Conservation (phyloP, 352 stramenopile species). For the Phytophthora sojae region DNA sequence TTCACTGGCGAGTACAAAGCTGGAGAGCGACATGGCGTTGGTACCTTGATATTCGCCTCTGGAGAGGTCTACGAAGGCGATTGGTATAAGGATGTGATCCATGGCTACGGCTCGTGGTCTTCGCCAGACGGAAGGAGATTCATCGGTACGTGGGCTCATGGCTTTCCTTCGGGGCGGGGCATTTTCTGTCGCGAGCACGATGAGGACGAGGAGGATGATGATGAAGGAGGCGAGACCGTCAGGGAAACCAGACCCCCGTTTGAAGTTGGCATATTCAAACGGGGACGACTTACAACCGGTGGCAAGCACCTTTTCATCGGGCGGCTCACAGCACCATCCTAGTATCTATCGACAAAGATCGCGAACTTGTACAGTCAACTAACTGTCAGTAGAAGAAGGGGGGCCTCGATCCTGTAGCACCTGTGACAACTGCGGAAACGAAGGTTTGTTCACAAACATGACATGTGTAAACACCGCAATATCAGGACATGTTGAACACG, state of each 20-base stretch:
- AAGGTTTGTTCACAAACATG: neutral
- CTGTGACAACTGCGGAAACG: neutral
- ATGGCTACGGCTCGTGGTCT: conserved; percentile 75
- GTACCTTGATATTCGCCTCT: conserved; percentile 59
- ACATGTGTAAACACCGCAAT: neutral
- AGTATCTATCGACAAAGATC: neutral
- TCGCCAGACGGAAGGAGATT: conserved; percentile 52
- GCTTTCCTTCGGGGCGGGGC: conserved; percentile 59
- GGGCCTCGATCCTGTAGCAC: neutral
- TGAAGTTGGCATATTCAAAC: conserved; percentile 51
- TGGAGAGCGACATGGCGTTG: conserved; percentile 59
- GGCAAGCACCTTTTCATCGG: conserved; percentile 59
- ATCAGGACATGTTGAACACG: neutral
- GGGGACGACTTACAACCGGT: conserved; percentile 47
- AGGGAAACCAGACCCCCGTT: conserved; percentile 27
- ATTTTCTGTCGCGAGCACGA: conserved; percentile 52
- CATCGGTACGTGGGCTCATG: conserved; percentile 65
- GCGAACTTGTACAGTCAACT: too few relatives aligned
- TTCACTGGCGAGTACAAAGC: conserved; percentile 63
- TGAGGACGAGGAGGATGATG: conserved; percentile 33
- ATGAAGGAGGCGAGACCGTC: conserved; percentile 23
- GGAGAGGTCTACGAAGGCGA: conserved; percentile 78
- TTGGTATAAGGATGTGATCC: conserved; percentile 56
- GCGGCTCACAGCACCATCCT: conserved; percentile 43
- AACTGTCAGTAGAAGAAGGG: too few relatives aligned